These are phyloP conservation scores for Pelagophyceae sp. DNA, from an alignment of 352 stramenopile genomes.

Conservation along the genomic window DNA sequence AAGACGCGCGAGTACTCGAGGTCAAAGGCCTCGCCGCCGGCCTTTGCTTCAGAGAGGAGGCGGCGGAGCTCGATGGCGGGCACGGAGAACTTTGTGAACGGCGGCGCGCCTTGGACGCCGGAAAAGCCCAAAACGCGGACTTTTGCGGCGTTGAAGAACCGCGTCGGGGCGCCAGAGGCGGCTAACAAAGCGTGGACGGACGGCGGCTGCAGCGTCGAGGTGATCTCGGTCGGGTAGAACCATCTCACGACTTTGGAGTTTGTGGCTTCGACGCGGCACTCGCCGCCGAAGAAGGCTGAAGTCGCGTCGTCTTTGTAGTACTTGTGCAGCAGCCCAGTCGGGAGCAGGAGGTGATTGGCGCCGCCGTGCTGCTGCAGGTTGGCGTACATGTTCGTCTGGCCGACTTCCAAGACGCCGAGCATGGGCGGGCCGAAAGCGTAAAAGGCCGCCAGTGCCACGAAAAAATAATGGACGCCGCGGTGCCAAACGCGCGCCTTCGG, in stretches of 20 bases:
- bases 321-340: slow-evolving; percentile 4
- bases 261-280: background rate
- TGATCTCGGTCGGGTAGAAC: no score
- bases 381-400: slow-evolving; percentile 14
- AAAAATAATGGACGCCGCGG: background rate
- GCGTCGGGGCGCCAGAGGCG: background rate
- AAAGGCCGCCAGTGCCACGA: background rate
- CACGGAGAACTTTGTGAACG: background rate
- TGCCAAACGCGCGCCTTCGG: background rate
- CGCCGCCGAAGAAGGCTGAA: slow-evolving; percentile 5
- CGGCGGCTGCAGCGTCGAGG: no score
- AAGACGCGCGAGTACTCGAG: background rate
- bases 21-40: background rate
- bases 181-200: background rate
- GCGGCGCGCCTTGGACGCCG: background rate
- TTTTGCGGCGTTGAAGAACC: slow-evolving; percentile 6
- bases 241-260: no score
- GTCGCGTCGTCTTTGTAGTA: background rate
- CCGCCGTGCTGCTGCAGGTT: background rate
- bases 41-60: background rate
- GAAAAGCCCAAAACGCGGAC: background rate
- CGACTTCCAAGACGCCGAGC: slow-evolving; percentile 10
- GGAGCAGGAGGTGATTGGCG: slow-evolving; percentile 16
- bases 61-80: background rate
- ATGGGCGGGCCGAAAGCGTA: background rate